Evolutionary conservation across 306 rosid genomes (phyloP).

Genomic region (Crataegus laevigata): DNA sequence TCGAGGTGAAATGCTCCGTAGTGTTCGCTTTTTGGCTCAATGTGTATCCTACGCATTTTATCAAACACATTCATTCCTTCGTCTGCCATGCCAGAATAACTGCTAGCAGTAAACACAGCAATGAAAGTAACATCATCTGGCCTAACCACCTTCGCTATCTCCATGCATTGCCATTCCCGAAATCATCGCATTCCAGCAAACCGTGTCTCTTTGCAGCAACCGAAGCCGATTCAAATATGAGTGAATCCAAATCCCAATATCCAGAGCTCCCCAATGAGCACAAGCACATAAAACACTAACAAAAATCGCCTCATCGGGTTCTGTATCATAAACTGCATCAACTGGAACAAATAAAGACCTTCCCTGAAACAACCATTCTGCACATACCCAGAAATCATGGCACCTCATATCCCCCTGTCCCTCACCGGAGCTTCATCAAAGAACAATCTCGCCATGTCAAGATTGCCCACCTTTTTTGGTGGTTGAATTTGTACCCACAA

Average conservation of each 20-base stretch:
- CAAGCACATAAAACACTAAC: constrained; percentile 66
- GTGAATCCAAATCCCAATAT: constrained; percentile 66
- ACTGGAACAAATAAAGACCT: constrained; percentile 50
- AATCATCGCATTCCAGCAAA: constrained; percentile 79
- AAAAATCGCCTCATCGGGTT: constrained; percentile 62
- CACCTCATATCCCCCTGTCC: constrained; percentile 79
- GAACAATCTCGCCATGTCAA: constrained; percentile 51
- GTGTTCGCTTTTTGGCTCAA: constrained; percentile 61
- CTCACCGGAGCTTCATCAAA: constrained; percentile 63
- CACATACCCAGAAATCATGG: constrained; percentile 80
- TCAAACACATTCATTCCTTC: constrained; percentile 45
- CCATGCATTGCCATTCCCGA: constrained; percentile 70
- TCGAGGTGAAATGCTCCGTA: constrained; percentile 51
- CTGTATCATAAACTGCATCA: constrained; percentile 45
- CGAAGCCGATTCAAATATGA: constrained; percentile 26
- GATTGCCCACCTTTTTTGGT: constrained; percentile 54
- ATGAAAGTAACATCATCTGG: constrained; percentile 76
- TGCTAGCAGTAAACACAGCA: constrained; percentile 66
- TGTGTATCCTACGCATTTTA: constrained; percentile 43
- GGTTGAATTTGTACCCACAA: too few species aligned
- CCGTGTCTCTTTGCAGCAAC: constrained; percentile 35
- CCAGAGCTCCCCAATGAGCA: constrained; percentile 68
- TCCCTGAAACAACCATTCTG: constrained; percentile 70
- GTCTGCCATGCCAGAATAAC: constrained; percentile 52
- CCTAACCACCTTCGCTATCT: constrained; percentile 42